A percentile compares a stretch with the other conserved stretches of the same genome.
Conservation (phyloP, 257 asterid species). For the Lycium ferocissimum region DNA sequence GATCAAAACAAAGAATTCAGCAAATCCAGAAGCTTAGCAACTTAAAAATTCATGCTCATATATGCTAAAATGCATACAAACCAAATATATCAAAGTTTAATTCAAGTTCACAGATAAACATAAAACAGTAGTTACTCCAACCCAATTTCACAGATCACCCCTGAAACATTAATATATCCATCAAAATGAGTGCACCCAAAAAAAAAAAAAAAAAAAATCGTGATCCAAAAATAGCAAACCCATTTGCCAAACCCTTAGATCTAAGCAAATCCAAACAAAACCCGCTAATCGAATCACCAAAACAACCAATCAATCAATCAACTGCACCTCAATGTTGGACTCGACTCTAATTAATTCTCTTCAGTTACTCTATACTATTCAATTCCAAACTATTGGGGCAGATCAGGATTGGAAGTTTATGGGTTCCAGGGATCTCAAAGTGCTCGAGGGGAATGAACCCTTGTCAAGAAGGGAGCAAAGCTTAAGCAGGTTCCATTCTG, state of each 20-base stretch:
- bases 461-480: no score
- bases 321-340: no score
- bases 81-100: not conserved
- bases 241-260: slow-evolving; percentile 50
- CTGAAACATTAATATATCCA: not conserved
- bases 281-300: not conserved
- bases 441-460: no score
- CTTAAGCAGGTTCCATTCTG: no score
- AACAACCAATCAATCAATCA: not conserved
- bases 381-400: no score
- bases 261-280: slow-evolving; percentile 39
- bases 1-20: not conserved
- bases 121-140: no score
- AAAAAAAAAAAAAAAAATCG: slow-evolving; percentile 24
- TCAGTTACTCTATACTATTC: no score
- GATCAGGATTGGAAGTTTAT: no score
- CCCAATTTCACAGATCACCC: no score
- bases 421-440: no score
- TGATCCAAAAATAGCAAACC: slow-evolving; percentile 37
- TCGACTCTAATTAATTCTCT: no score
- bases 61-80: slow-evolving; percentile 2
- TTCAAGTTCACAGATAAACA: no score
- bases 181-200: not conserved
- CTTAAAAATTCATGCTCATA: not conserved
- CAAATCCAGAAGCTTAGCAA: slow-evolving; percentile 1